Evolutionary conservation across 208 protist species (phyloP), one percentile per base, ranked within the genome.

Genomic region (Crithidia fasciculata): DNA sequence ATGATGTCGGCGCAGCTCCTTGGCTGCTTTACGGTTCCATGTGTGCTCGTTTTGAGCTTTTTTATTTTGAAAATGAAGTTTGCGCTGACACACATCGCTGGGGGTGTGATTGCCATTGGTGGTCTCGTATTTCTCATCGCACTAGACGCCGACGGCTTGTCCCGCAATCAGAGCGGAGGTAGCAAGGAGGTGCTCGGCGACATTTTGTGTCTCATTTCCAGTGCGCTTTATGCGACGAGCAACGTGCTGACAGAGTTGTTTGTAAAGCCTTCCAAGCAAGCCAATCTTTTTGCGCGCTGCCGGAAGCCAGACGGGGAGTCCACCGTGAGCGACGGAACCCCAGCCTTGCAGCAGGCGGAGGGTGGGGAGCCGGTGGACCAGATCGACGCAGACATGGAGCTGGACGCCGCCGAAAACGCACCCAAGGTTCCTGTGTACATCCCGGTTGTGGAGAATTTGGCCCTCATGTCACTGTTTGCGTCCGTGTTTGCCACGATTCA

Each of bases 171-270:
- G n/a, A 58, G 68, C 15, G 84, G 65, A 5, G 65, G 85, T 2
- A 56, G 54, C 8, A 85, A 88, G 49, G 80, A 82, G 41, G 83
- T 92, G 13, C 74, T 97, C 7, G 96, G 96, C 7, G 93, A 98
- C 62, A 65, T 97, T 10, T 69, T 98, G 1, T 97, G 90, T 69
- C 53, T 98, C 3, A 68, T 90, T 40, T 82, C 89, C 2, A 86
- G 85, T 15, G 63, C 83, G 0, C 62, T 95, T 5, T 98, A 98
- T 65, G 92, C 95, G 0, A 84, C 89, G 0, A 96, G 90, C 66
- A 98, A 98, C 68, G 95, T 98, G 6, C 73, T 93, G 7, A 96
- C 91, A 8, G 95, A 98, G 63, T 90, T 82, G 64, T 93, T 95
- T 55, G 85, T 98, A 15, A 93, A 94, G 62, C 91, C 87, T 28